Base-by-base conservation (phyloP, 176 grass and related monocot species). In the Aegilops speltoides region DNA sequence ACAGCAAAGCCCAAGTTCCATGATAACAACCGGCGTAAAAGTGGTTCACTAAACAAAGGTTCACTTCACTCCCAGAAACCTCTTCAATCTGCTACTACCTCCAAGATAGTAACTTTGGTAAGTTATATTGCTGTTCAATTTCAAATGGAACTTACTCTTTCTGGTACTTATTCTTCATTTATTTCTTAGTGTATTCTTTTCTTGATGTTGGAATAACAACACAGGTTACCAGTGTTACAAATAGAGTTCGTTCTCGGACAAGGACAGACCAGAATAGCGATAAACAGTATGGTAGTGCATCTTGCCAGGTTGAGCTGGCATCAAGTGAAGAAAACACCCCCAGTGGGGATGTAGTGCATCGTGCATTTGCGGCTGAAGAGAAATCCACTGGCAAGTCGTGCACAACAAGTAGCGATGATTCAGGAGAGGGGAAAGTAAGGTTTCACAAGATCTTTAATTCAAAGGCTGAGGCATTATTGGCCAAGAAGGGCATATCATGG, bases 191-290 rank as follows among this genome's bases (percentile, higher is more conserved):
- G 26, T 91, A 87, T 66, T 68, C 7, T 84, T 67, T 90, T 70
- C 68, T 52, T 78, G 68, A 84, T 80, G 79, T 76, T 80, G 46
- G 80, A 88, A 86, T 92, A 50, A 88, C 79, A 68, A 89, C 66
- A 86, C 89, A 98, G 96, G 96, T 93, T 83, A 94, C 62, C 38
- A 95, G 89, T 82, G 90, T 98, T 80, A 94, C 96, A 91, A 91
- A 70, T 82, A 91, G 85, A 87, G 93, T 98, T 62, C 69, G 82
- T 77, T 94, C 88, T 73, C 90, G 79, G 25, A 86, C 92, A 63
- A 69, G n/a, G 81, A 84, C 48, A 56, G 11, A 16, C 32, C 75
- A 84, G 79, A 93, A 82, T 33, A 34, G 70, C 40, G 57, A 26
- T 2, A 84, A 94, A 54, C 88, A 25, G 25, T 80, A 90, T 67